Evolutionary conservation across 2,329 filamentous ascomycete species (phyloP), one percentile per base, ranked within the genome.

Genomic region (Neonectria faginata): DNA sequence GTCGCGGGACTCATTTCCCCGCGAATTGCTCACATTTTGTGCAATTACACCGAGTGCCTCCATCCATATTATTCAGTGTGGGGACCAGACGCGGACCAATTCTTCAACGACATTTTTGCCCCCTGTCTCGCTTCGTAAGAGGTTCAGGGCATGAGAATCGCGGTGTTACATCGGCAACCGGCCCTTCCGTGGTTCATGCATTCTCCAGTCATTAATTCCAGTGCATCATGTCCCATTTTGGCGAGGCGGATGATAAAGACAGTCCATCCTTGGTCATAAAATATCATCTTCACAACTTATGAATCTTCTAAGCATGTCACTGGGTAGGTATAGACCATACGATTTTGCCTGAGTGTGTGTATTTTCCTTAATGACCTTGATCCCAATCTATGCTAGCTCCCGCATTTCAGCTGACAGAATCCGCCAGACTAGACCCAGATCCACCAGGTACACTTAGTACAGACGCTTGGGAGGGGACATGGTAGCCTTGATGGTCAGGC

Each of bases 401-500:
- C 65, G 58, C 67, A 51, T 69, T 63, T 65, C 67, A 66, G 60
- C 61, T 62, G 66, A 69, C 65, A 63, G 47, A 39, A 65, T 55
- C 33, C 59, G 36, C 62, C 68, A 65, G 62, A 66, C 64, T 63
- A 74, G 71, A 64, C 65, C 56, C 56, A 64, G 57, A 72, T 60
- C 48, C 67, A 69, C 66, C 59, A 68, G 71, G 60, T 56, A 64
- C 73, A 69, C 78, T 83, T 98, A 99, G 90, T 97, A 99, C 77
- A 99, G 86, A 81, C 96, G 94, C 89, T 94, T 96, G 77, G 96
- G 96, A 76, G 96, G 96, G 84, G 93, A 97, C 96, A 99, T 99
- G 88, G 92, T 92, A 86, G 96, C 96, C 93, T 99, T 99, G 90
- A 99, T 96, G 83, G 94, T 97, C 87, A 99, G 90, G 89, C 92